Conservation (phyloP, 257 asterid species). For the Jasminum sambac region DNA sequence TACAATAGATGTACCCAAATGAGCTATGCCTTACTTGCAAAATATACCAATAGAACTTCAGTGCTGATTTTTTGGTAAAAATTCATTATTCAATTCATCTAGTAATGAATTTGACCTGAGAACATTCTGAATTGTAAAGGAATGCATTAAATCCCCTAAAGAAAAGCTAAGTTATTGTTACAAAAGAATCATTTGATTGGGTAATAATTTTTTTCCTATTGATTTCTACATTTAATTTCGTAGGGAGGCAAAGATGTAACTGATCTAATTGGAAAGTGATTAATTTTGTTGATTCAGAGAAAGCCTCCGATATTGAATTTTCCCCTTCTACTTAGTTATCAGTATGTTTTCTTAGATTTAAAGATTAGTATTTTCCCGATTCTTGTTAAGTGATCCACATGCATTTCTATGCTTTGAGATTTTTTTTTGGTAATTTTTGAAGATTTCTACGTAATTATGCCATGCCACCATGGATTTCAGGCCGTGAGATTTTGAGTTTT, state of each 20-base stretch:
- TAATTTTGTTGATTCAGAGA: neutral
- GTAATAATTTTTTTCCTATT: constrained; percentile 22
- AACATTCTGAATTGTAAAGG: neutral
- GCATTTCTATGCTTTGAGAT: neutral
- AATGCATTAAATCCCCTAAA: neutral
- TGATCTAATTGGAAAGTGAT: constrained; percentile 41
- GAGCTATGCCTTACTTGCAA: neutral
- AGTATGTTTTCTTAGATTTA: constrained; percentile 18
- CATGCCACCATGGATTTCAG: constrained; percentile 9
- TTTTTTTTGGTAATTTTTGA: neutral
- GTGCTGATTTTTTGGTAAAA: neutral
- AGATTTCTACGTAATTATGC: neutral
- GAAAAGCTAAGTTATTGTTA: constrained; percentile 12
- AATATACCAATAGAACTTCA: constrained; percentile 1
- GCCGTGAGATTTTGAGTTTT: neutral
- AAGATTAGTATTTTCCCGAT: constrained; percentile 45
- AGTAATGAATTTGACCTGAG: neutral
- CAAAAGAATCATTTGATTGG: constrained; percentile 12
- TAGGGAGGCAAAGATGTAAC: constrained; percentile 96
- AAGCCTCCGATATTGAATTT: neutral
- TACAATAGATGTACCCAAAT: neutral
- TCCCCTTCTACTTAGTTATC: neutral
- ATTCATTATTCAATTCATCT: neutral
- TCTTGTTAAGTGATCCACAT: neutral
- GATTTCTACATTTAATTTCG: constrained; percentile 29